phyloP scores from a whole-genome alignment of 2,329 filamentous ascomycete genomes.

The Macrophomina pseudophaseolina region DNA sequence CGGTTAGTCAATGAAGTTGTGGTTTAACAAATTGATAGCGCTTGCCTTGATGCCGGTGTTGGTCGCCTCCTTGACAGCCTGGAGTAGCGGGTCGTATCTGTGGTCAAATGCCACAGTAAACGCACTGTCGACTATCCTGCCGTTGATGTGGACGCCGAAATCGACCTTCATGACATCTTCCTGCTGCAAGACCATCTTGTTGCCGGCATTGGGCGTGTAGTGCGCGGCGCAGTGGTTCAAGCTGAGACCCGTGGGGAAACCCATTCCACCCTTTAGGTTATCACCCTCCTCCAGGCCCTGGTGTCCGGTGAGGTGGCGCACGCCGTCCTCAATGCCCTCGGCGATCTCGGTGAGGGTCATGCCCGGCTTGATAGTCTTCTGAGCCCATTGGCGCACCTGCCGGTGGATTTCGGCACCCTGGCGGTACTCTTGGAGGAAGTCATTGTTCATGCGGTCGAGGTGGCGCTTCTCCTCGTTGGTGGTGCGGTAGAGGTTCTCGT shows the following conservation, averaged over 20 bases:
- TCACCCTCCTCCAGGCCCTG: constrained; percentile 79
- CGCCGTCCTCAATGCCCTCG: constrained; percentile 83
- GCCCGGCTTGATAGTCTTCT: constrained; percentile 80
- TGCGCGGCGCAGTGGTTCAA: constrained; percentile 86
- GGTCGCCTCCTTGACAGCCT: constrained; percentile 70
- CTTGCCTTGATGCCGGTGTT: constrained; percentile 73
- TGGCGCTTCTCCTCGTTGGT: constrained; percentile 85
- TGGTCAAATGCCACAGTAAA: constrained; percentile 73
- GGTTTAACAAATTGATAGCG: background rate
- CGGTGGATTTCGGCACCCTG: constrained; percentile 88
- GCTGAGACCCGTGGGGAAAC: constrained; percentile 83
- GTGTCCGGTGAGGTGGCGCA: constrained; percentile 77
- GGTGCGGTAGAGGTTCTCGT: constrained; percentile 79
- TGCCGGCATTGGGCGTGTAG: constrained; percentile 85
- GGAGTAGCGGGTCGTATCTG: constrained; percentile 70
- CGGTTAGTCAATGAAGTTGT: background rate
- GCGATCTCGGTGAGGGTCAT: constrained; percentile 81
- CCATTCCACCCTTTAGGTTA: constrained; percentile 78
- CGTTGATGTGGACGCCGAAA: constrained; percentile 74
- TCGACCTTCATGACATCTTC: constrained; percentile 76
- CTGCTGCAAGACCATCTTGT: constrained; percentile 71
- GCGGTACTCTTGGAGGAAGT: constrained; percentile 81
- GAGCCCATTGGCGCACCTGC: constrained; percentile 82
- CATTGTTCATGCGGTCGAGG: constrained; percentile 77
- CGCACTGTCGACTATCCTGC: constrained; percentile 72